Evolutionary conservation across 176 grass and related monocot genomes (phyloP).

Genomic region (Otatea glauca): DNA sequence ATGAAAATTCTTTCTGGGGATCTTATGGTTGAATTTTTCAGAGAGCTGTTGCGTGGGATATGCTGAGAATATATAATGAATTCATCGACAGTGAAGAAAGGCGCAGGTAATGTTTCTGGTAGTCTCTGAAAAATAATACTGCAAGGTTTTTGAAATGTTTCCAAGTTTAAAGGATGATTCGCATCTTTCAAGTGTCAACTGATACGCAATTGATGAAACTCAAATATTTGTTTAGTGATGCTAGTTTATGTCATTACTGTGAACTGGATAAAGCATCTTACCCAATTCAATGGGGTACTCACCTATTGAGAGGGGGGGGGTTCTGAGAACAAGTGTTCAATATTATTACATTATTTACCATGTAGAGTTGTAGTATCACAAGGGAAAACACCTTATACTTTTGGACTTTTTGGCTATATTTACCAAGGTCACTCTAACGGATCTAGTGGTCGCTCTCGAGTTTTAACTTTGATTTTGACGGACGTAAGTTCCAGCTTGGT

Average conservation of each 20-base stretch:
- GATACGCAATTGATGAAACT: constrained; percentile 10
- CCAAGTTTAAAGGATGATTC: background rate
- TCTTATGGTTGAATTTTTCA: constrained; percentile 42
- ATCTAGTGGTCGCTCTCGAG: background rate
- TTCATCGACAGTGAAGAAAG: constrained; percentile 85
- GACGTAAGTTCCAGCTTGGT: background rate
- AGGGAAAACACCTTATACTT: background rate
- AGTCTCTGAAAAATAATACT: constrained; percentile 20
- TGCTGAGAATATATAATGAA: constrained; percentile 94
- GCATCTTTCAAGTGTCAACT: background rate
- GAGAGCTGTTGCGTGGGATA: constrained; percentile 88
- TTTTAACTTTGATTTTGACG: constrained; percentile 17
- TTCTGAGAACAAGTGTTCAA: background rate
- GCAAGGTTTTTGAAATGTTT: background rate
- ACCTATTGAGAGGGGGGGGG: background rate
- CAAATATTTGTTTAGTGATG: constrained; percentile 20
- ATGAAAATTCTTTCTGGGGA: background rate
- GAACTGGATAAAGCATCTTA: constrained; percentile 16
- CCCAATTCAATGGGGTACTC: constrained; percentile 1
- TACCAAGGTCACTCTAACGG: background rate
- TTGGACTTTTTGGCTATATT: background rate
- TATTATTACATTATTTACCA: background rate
- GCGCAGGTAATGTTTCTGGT: constrained; percentile 60
- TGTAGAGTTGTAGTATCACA: background rate
- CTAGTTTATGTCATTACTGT: constrained; percentile 18